phyloP scores from a whole-genome alignment of 192 early-diverging fungal species.

The Linnemannia elongata region DNA sequence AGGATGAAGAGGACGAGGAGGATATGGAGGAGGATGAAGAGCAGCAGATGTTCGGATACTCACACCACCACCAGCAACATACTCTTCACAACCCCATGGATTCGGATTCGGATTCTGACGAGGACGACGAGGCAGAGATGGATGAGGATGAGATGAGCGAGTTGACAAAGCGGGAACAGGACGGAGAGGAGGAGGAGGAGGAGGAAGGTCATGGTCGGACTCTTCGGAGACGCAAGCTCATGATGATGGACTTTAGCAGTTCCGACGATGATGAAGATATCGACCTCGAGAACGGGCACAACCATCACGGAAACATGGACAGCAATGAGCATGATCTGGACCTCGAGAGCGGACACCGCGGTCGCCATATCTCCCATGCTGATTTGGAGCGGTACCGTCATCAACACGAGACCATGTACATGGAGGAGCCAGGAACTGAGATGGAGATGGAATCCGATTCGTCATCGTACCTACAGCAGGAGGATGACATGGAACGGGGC shows the following conservation, averaged over 20 bases:
- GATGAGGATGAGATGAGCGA: conserved; percentile 44
- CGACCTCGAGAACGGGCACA: neutral
- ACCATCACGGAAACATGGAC: conserved; percentile 26
- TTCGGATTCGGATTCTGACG: conserved; percentile 39
- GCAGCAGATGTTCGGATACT: conserved; percentile 5
- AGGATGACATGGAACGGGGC: conserved; percentile 20
- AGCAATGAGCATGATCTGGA: conserved; percentile 42
- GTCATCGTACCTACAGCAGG: neutral
- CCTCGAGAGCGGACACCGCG: conserved; percentile 36
- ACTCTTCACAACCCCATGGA: conserved; percentile 21
- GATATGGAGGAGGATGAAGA: conserved; percentile 33
- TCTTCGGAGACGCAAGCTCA: conserved; percentile 42
- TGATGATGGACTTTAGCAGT: conserved; percentile 54
- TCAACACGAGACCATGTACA: conserved; percentile 46
- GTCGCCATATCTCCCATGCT: conserved; percentile 32
- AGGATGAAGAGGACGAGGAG: conserved; percentile 43
- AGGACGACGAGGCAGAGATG: conserved; percentile 20
- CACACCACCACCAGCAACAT: conserved; percentile 12
- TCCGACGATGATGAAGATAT: conserved; percentile 36
- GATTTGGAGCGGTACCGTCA: conserved; percentile 42
- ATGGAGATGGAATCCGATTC: conserved; percentile 35
- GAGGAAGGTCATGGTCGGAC: conserved; percentile 36
- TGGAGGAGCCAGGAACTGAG: conserved; percentile 6
- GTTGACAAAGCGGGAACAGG: conserved; percentile 38
- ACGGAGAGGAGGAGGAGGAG: conserved; percentile 25